These are phyloP conservation scores for Mortierella sp. DNA, from an alignment of 371 early-diverging fungal genomes.

Conservation along the genomic window DNA sequence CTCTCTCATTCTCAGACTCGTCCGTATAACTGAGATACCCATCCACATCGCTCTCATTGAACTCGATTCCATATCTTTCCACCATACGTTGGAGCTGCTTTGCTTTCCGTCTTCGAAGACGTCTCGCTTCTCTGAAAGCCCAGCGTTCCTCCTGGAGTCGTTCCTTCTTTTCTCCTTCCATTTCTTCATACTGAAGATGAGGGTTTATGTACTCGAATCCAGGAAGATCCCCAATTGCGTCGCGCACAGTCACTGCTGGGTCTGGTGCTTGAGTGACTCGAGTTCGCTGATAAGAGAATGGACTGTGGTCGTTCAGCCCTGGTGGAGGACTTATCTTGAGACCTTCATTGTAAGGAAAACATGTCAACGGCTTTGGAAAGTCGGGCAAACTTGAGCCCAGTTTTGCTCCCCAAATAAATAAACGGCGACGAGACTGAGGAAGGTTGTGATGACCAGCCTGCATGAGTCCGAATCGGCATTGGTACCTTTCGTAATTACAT, in stretches of 20 bases:
- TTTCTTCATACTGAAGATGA: background rate
- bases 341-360: constrained; percentile 56
- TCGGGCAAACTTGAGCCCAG: constrained; percentile 64
- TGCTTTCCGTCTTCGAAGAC: background rate
- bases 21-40: background rate
- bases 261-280: constrained; percentile 65
- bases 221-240: constrained; percentile 72
- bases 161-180: background rate
- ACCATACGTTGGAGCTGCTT: background rate
- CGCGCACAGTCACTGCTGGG: constrained; percentile 63
- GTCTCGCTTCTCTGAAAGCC: constrained; percentile 2
- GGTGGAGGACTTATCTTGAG: constrained; percentile 54
- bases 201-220: constrained; percentile 70
- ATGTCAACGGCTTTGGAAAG: constrained; percentile 64
- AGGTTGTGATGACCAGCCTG: constrained; percentile 73
- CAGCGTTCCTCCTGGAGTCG: constrained; percentile 2
- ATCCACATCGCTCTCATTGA: background rate
- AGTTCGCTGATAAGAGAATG: constrained; percentile 56
- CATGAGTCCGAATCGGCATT: constrained; percentile 65
- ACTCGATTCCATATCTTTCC: background rate
- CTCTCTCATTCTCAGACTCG: background rate
- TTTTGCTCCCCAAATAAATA: constrained; percentile 71
- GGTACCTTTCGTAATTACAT: constrained; percentile 53
- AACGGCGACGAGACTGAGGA: constrained; percentile 69
- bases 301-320: constrained; percentile 16